A percentile compares a stretch with the other conserved stretches of the same genome.
Conservation (phyloP, 2,329 filamentous ascomycete genomes). For the Davidsoniella eucalypti region DNA sequence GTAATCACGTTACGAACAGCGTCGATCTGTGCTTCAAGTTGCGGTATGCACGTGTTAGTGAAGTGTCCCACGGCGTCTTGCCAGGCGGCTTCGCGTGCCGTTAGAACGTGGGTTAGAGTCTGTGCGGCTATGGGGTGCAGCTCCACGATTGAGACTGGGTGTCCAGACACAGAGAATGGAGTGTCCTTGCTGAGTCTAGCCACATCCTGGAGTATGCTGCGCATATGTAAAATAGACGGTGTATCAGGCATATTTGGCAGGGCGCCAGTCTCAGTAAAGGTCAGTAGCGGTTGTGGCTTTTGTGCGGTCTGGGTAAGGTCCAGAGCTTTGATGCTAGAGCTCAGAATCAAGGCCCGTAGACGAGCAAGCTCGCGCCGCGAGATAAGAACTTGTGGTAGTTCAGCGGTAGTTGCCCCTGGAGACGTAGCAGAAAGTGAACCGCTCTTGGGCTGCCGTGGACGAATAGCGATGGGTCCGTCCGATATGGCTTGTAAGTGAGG, state of each 20-base stretch:
- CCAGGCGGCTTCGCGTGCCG: slow-evolving; percentile 36
- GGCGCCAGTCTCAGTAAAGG: slow-evolving; percentile 19
- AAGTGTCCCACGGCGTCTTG: slow-evolving; percentile 44
- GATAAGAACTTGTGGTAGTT: slow-evolving; percentile 21
- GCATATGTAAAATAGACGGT: background rate
- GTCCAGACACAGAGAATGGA: slow-evolving; percentile 16
- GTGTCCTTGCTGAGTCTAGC: slow-evolving; percentile 23
- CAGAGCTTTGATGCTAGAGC: slow-evolving; percentile 76
- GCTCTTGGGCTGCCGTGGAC: slow-evolving; percentile 9
- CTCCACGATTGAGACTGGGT: slow-evolving; percentile 25
- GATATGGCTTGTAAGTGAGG: slow-evolving; percentile 9
- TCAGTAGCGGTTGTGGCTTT: slow-evolving; percentile 24
- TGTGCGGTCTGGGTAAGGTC: slow-evolving; percentile 56
- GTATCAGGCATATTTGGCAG: slow-evolving; percentile 1
- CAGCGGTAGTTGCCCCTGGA: background rate
- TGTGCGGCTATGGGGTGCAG: slow-evolving; percentile 36
- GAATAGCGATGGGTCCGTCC: slow-evolving; percentile 13
- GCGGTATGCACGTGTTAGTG: slow-evolving; percentile 23
- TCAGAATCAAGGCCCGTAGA: slow-evolving; percentile 59
- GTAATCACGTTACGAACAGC: slow-evolving; percentile 29
- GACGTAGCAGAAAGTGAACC: background rate
- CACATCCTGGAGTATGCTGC: slow-evolving; percentile 27
- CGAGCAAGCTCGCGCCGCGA: slow-evolving; percentile 63
- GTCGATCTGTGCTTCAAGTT: slow-evolving; percentile 33
- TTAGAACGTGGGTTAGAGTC: slow-evolving; percentile 32